Percentiles rank a stretch among this genome's conserved stretches.
Conservation (phyloP, 2,329 filamentous ascomycete species). For the Bisporella sp. region DNA sequence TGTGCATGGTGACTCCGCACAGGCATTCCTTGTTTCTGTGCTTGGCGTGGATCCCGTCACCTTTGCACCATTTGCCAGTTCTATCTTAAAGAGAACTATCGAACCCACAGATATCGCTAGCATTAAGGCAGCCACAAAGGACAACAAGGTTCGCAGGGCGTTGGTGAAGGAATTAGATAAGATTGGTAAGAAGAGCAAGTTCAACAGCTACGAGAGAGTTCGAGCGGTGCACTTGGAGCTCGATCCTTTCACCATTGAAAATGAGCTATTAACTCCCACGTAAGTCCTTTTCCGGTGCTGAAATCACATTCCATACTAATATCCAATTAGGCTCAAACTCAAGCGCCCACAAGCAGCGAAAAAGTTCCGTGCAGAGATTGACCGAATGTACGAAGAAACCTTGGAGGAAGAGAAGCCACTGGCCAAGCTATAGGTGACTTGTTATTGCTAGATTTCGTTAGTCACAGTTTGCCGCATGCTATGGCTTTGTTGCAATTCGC, state of each 20-base stretch:
- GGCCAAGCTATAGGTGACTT: slow-evolving; percentile 38
- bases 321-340: slow-evolving; percentile 52
- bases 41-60: slow-evolving; percentile 81
- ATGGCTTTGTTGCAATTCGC: neutral
- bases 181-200: slow-evolving; percentile 76
- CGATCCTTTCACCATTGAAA: slow-evolving; percentile 90
- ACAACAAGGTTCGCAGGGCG: slow-evolving; percentile 65
- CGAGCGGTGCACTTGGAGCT: slow-evolving; percentile 66
- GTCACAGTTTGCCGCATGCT: neutral
- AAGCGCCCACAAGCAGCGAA: slow-evolving; percentile 64
- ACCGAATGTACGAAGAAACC: slow-evolving; percentile 27
- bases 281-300: slow-evolving; percentile 39
- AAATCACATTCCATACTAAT: slow-evolving; percentile 5
- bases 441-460: neutral
- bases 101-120: slow-evolving; percentile 56
- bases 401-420: slow-evolving; percentile 30
- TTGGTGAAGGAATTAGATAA: slow-evolving; percentile 73
- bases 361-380: slow-evolving; percentile 27
- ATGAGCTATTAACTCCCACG: slow-evolving; percentile 84
- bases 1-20: slow-evolving; percentile 81
- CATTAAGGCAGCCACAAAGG: slow-evolving; percentile 57
- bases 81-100: slow-evolving; percentile 64
- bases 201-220: slow-evolving; percentile 86
- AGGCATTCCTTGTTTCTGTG: slow-evolving; percentile 76
- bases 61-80: slow-evolving; percentile 76